Evolutionary conservation across 805 yeast species (phyloP).

Genomic region (Helenozyma baotianmanensis): DNA sequence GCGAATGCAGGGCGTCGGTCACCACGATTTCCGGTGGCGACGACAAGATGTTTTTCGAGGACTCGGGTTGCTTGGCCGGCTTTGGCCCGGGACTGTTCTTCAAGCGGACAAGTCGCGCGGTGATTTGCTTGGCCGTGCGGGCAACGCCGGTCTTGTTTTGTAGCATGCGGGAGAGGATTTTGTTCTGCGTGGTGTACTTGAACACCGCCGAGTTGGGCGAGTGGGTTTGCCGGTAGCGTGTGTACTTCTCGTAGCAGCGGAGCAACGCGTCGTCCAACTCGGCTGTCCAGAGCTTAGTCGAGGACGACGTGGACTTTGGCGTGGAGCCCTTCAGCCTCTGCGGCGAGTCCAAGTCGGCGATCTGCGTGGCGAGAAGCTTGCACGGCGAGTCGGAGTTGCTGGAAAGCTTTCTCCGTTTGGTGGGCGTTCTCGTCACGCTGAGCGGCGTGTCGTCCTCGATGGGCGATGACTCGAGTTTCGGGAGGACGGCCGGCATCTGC

Average conservation of each 20-base stretch:
- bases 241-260: constrained; percentile 32
- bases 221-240: constrained; percentile 25
- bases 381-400: constrained; percentile 27
- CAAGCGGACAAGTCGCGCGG: constrained; percentile 11
- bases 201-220: constrained; percentile 19
- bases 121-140: constrained; percentile 35
- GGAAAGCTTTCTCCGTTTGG: constrained; percentile 6
- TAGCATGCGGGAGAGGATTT: constrained; percentile 37
- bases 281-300: constrained; percentile 29
- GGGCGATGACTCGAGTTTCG: constrained; percentile 1
- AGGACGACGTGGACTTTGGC: background rate
- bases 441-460: too few relatives aligned
- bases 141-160: constrained; percentile 31
- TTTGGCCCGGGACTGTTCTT: too few relatives aligned
- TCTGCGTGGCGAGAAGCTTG: constrained; percentile 32
- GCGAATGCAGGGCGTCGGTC: too few relatives aligned
- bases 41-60: too few relatives aligned
- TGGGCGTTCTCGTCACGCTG: background rate
- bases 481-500: constrained; percentile 1
- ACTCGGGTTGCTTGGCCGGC: too few relatives aligned
- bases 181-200: constrained; percentile 33
- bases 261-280: constrained; percentile 33
- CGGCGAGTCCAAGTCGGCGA: constrained; percentile 29
- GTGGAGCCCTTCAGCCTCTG: constrained; percentile 2
- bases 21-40: too few relatives aligned